phyloP scores from a whole-genome alignment of 2,329 filamentous ascomycete genomes.

The Claviceps monticola region DNA sequence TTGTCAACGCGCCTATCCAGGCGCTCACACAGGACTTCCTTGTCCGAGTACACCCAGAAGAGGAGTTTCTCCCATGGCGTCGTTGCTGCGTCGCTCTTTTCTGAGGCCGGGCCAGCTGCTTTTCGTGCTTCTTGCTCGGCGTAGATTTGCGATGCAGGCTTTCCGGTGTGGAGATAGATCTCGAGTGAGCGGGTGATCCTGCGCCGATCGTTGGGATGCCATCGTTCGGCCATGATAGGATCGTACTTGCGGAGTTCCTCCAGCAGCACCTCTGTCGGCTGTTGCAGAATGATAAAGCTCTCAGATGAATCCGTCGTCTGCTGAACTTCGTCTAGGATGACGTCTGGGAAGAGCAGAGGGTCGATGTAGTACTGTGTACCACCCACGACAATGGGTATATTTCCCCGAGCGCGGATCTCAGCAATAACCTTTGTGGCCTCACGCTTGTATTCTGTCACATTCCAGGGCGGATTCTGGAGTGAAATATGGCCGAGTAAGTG shows the following conservation, averaged over 20 bases:
- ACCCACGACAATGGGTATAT: constrained; percentile 79
- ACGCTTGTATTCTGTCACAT: constrained; percentile 61
- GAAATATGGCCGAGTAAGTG: constrained; percentile 73
- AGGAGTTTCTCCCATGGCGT: constrained; percentile 46
- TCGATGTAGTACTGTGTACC: constrained; percentile 95
- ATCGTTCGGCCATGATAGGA: constrained; percentile 74
- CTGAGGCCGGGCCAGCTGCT: constrained; percentile 12
- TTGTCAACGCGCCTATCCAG: constrained; percentile 68
- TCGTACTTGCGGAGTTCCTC: constrained; percentile 66
- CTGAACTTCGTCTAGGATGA: constrained; percentile 33
- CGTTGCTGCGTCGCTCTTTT: constrained; percentile 10
- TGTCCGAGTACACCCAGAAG: constrained; percentile 76
- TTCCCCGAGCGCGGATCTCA: constrained; percentile 65
- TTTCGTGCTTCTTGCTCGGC: constrained; percentile 50
- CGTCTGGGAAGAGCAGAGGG: constrained; percentile 62
- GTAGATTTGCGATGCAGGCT: constrained; percentile 74
- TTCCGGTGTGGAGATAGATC: constrained; percentile 75
- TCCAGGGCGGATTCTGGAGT: constrained; percentile 69
- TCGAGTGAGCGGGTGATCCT: constrained; percentile 85
- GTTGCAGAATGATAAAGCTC: constrained; percentile 57
- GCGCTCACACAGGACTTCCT: constrained; percentile 51
- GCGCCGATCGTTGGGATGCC: constrained; percentile 86
- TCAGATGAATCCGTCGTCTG: constrained; percentile 18
- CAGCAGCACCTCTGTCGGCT: constrained; percentile 57
- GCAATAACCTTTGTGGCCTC: constrained; percentile 56